Evolutionary conservation across 2,329 filamentous ascomycete genomes (phyloP), one percentile per base, ranked within the genome.

Genomic region (Chaetothyriales sp.): DNA sequence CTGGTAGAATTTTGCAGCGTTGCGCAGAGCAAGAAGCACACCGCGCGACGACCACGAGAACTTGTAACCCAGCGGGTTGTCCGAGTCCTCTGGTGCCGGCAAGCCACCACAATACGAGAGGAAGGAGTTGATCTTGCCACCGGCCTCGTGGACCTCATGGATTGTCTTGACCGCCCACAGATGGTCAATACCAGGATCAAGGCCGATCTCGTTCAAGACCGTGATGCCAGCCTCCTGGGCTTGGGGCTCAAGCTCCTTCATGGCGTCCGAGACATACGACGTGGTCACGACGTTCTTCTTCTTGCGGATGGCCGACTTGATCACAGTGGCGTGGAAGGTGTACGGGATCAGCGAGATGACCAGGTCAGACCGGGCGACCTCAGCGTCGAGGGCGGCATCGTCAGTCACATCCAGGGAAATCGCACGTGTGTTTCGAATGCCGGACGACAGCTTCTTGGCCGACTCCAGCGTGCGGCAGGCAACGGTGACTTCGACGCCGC

Each of bases 261-360:
- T 95, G 58, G 86, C 86, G 2, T 87, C 87, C 3, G 86, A 93
- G 59, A 95, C 85, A 65, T 96, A 96, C 58, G 81, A 87, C 26
- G 90, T 95, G 53, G 90, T 95, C 64, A 96, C 89, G 54, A 96
- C 88, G 73, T 96, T 74, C 78, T 90, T 95, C 84, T 95, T 95
- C 63, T 83, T 78, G 63, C 83, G 79, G 71, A 96, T 95, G 57
- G 88, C 90, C 36, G 84, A 81, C 77, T 94, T 90, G 79, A 95
- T 93, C 62, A 95, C 88, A 51, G 77, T 75, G 45, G 83, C 85
- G 69, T 94, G 88, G 77, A 80, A 86, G 54, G 81, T 93, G 73
- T 95, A 96, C 48, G 90, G 90, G 61, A 96, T 95, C 69, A 96
- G 68, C 64, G 73, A 79, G 66, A 89, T 84, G 65, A 84, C 81